These are phyloP conservation scores for Daldinia childiae DNA, from an alignment of 495 filamentous ascomycete species.

Conservation along the genomic window DNA sequence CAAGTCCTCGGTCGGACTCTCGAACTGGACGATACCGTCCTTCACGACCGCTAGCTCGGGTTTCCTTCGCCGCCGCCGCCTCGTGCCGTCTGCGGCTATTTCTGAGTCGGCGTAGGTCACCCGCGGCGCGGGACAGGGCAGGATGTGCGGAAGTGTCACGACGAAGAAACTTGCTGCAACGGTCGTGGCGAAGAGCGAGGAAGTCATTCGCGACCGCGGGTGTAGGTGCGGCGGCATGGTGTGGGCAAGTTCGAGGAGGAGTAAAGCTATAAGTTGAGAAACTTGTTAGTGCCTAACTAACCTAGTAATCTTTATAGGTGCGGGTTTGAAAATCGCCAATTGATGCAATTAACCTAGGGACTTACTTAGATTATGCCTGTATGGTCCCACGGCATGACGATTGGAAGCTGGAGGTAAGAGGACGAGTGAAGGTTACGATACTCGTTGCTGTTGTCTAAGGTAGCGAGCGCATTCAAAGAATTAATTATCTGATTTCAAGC, in stretches of 20 bases:
- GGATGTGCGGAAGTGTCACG: slow-evolving; percentile 88
- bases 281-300: not conserved
- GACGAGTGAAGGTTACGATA: not conserved
- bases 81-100: slow-evolving; percentile 60
- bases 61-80: slow-evolving; percentile 52
- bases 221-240: slow-evolving; percentile 90
- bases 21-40: slow-evolving; percentile 53
- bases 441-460: not conserved
- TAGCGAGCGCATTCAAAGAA: slow-evolving; percentile 11
- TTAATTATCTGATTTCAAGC: not conserved
- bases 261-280: not conserved
- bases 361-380: slow-evolving; percentile 27
- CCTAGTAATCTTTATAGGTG: not conserved
- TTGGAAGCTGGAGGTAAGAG: slow-evolving; percentile 9
- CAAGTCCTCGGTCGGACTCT: slow-evolving; percentile 27
- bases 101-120: slow-evolving; percentile 76
- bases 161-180: slow-evolving; percentile 89
- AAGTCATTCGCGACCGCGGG: slow-evolving; percentile 88
- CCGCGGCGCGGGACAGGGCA: slow-evolving; percentile 90
- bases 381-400: slow-evolving; percentile 31
- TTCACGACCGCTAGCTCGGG: slow-evolving; percentile 44
- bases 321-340: slow-evolving; percentile 10
- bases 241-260: not conserved
- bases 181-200: slow-evolving; percentile 94
- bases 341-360: slow-evolving; percentile 6